Evolutionary conservation across 805 yeast species (phyloP).

Genomic region (Ogataea allantospora): DNA sequence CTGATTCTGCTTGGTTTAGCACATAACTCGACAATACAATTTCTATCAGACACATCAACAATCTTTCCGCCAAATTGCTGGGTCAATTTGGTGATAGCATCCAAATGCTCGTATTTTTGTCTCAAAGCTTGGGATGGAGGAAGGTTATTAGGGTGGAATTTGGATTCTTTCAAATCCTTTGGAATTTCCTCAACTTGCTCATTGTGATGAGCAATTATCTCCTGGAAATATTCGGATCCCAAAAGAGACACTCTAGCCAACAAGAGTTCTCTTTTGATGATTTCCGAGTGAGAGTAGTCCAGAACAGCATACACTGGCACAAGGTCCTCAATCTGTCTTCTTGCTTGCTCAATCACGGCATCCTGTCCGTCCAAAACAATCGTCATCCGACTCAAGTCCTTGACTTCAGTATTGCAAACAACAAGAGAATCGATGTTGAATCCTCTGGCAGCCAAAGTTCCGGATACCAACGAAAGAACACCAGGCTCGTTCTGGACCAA

Average conservation of each 20-base stretch:
- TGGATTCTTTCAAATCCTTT: constrained; percentile 40
- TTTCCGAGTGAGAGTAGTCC: constrained; percentile 87
- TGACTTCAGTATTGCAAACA: constrained; percentile 94
- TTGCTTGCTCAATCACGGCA: constrained; percentile 95
- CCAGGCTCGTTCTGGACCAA: constrained; percentile 99
- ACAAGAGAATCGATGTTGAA: constrained; percentile 97
- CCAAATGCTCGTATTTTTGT: constrained; percentile 87
- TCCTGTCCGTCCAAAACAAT: constrained; percentile 92
- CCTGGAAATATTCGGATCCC: constrained; percentile 98
- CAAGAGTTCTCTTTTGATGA: constrained; percentile 86
- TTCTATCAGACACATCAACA: constrained; percentile 88
- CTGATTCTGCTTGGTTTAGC: constrained; percentile 92
- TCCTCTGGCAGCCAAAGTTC: constrained; percentile 96
- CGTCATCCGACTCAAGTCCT: constrained; percentile 95
- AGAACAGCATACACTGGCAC: constrained; percentile 98
- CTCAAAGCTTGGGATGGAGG: constrained; percentile 90
- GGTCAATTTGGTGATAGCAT: constrained; percentile 76
- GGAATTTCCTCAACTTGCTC: constrained; percentile 44
- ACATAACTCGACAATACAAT: constrained; percentile 88
- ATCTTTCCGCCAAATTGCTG: constrained; percentile 89
- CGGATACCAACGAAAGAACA: constrained; percentile 88
- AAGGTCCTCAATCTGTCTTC: constrained; percentile 95
- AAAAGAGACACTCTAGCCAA: constrained; percentile 88
- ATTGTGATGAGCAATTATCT: constrained; percentile 82
- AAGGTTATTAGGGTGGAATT: constrained; percentile 84